Conservation (phyloP, 192 early-diverging fungal genomes). For the Coemansia sp. region DNA sequence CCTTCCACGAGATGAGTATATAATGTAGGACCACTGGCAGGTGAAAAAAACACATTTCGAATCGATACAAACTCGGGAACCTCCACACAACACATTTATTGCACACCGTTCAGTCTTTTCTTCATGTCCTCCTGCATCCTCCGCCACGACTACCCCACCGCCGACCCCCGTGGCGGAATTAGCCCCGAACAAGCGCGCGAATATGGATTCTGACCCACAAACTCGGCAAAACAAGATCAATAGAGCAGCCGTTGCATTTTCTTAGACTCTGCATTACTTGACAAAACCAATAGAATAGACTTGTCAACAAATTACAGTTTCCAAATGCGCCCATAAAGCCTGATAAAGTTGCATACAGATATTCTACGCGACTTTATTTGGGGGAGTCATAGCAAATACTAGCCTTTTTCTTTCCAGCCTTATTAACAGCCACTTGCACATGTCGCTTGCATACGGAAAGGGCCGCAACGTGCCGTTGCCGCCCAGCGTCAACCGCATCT, state of each 20-base stretch:
- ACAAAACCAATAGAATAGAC: neutral
- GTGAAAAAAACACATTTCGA: neutral
- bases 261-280: neutral
- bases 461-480: slow-evolving; percentile 70
- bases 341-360: neutral
- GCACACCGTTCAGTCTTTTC: neutral
- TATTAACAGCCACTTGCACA: neutral
- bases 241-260: neutral
- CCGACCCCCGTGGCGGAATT: slow-evolving; percentile 22
- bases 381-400: neutral
- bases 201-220: slow-evolving; percentile 10
- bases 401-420: neutral
- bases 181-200: slow-evolving; percentile 18
- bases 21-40: neutral
- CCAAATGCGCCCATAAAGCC: neutral
- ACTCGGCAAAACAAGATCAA: neutral
- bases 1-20: neutral
- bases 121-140: slow-evolving; percentile 13
- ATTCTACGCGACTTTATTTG: neutral
- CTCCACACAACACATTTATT: neutral
- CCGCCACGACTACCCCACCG: slow-evolving; percentile 34
- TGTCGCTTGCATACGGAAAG: slow-evolving; percentile 45
- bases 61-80: neutral
- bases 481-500: slow-evolving; percentile 90
- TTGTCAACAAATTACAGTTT: neutral